Percentiles rank a stretch among this genome's conserved stretches.
phyloP scores from a whole-genome alignment of 768 basidiomycete species.

The Suillus subaureus region DNA sequence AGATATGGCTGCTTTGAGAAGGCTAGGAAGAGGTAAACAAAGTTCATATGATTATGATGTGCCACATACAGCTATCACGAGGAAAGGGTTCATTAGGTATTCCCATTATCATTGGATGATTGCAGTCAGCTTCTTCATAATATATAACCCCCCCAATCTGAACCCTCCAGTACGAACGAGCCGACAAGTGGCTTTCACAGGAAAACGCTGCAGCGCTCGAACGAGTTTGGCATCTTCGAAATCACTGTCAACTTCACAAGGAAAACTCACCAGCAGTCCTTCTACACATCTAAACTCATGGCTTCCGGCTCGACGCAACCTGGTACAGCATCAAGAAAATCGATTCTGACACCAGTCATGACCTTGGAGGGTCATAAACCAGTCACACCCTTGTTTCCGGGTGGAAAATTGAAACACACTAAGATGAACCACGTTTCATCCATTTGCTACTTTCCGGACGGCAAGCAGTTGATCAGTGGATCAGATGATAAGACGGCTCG shows the following conservation, averaged over 20 bases:
- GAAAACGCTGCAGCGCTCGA: too few species aligned
- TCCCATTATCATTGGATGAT: too few species aligned
- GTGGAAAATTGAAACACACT: neutral
- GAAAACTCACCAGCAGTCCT: neutral
- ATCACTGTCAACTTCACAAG: too few species aligned
- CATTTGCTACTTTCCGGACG: neutral
- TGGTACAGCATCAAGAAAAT: neutral
- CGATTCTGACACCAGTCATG: neutral
- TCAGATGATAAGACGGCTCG: neutral
- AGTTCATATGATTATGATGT: too few species aligned
- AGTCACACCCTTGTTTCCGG: neutral
- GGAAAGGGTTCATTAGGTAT: too few species aligned
- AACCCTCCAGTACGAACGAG: too few species aligned
- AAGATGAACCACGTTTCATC: neutral
- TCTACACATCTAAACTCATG: neutral
- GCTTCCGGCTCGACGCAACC: neutral
- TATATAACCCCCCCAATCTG: too few species aligned
- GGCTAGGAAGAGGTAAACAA: too few species aligned
- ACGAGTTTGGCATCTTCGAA: neutral
- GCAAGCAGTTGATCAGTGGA: neutral
- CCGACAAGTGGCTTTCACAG: too few species aligned
- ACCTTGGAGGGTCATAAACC: neutral
- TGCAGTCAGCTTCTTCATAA: too few species aligned
- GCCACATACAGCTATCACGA: too few species aligned
- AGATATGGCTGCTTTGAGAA: too few species aligned